Evolutionary conservation across 73 alveolate genomes (phyloP), one percentile per base, ranked within the genome.

Genomic region (Paramecium bursaria): DNA sequence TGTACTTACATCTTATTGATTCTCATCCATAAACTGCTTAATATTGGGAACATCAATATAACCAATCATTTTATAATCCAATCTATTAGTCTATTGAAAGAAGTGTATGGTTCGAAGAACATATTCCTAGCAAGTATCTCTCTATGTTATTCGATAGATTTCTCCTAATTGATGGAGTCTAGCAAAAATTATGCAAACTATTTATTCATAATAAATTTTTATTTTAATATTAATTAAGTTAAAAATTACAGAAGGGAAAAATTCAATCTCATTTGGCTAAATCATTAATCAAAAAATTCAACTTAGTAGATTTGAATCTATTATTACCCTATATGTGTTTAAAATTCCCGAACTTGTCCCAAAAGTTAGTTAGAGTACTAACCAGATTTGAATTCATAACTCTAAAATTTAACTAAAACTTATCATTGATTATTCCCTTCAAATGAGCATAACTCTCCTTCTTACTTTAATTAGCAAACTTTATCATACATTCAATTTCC

Each of bases 401-500:
- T 67, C 82, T 6, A n/a, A 47, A 39, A 39, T 67, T 67, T 57
- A 67, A 39, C 11, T 67, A 25, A 47, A 30, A 67, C 13, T 44
- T 15, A 25, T 42, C 82, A 5, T 67, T 19, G 26, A 67, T 21
- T 3, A 67, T 67, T 27, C 33, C 14, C 44, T 42, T 17, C 26
- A 67, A 67, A 19, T 67, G 22, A 14, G 33, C 22, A 6, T 39
- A 67, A 67, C 60, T 67, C 1, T 67, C 82, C 7, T 67, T 67
- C 21, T 67, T 67, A n/a, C 82, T 27, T 17, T 31, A 11, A 21
- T 67, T 67, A 14, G 82, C 26, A 42, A 67, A 67, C 44, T 67
- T 11, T 4, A 39, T 42, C 82, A 67, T 67, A 0, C 33, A 53
- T 42, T 67, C 82, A 67, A 67, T 47, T 67, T 67, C 82, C 55